phyloP scores from a whole-genome alignment of 202 grass and related monocot species.

The Elaeis oleifera region DNA sequence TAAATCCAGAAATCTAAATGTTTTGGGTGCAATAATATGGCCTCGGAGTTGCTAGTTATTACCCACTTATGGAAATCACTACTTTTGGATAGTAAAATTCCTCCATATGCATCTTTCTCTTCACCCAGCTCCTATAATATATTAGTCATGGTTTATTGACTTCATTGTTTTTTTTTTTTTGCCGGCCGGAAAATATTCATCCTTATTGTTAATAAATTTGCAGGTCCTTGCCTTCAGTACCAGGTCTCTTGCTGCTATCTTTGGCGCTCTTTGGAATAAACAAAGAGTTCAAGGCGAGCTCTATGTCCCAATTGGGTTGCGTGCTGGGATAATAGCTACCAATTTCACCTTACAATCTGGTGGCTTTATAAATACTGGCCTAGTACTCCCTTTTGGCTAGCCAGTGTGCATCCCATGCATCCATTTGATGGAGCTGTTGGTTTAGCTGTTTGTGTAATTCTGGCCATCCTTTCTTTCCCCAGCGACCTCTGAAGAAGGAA shows the following conservation, averaged over 20 bases:
- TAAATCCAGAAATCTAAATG: too few relatives aligned
- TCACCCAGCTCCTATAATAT: too few relatives aligned
- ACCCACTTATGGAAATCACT: too few relatives aligned
- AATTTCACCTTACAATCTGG: conserved; percentile 62
- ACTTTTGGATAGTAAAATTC: too few relatives aligned
- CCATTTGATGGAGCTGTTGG: conserved; percentile 74
- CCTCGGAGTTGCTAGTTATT: too few relatives aligned
- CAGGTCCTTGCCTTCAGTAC: conserved; percentile 73
- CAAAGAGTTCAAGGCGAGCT: conserved; percentile 61
- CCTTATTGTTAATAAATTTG: conserved; percentile 4
- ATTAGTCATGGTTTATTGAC: too few relatives aligned
- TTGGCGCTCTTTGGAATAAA: conserved; percentile 68
- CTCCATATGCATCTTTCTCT: too few relatives aligned
- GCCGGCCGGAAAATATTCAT: too few relatives aligned
- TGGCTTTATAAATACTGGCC: conserved; percentile 46
- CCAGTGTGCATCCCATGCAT: conserved; percentile 48
- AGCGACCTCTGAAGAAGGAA: conserved; percentile 28
- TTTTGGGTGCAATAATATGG: too few relatives aligned
- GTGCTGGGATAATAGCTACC: conserved; percentile 69
- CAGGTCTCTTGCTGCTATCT: conserved; percentile 79
- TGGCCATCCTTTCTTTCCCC: conserved; percentile 72
- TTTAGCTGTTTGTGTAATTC: conserved; percentile 51
- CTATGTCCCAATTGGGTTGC: conserved; percentile 71
- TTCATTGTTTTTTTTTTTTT: not conserved
- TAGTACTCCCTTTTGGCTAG: conserved; percentile 61